These are phyloP conservation scores for Achaetomiella virescens DNA, from an alignment of 495 filamentous ascomycete genomes.

Conservation along the genomic window DNA sequence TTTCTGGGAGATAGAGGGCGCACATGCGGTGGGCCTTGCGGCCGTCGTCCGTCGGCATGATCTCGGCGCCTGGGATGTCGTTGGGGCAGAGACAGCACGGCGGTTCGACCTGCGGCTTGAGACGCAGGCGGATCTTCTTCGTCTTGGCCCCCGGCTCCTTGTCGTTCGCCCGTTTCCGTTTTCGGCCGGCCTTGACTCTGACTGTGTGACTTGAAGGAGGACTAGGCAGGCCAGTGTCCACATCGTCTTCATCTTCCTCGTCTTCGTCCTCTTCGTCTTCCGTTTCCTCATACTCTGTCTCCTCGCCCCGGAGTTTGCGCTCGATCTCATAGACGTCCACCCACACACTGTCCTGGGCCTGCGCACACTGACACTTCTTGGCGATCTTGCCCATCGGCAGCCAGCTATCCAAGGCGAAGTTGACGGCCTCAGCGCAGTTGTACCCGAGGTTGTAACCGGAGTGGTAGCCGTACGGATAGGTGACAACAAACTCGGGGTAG, in stretches of 20 bases:
- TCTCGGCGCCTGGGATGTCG: conserved; percentile 74
- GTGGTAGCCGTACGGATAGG: conserved; percentile 96
- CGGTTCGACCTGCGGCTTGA: conserved; percentile 64
- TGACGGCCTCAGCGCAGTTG: conserved; percentile 98
- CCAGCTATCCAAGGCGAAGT: conserved; percentile 94
- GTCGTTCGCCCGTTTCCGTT: conserved; percentile 38
- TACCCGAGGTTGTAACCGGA: conserved; percentile 98
- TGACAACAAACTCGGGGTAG: conserved; percentile 97
- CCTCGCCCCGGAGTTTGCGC: conserved; percentile 85
- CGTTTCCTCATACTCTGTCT: conserved; percentile 83
- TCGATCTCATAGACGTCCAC: conserved; percentile 93
- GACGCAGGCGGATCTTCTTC: conserved; percentile 66
- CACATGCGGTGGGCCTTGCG: conserved; percentile 84
- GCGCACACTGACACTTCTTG: conserved; percentile 92
- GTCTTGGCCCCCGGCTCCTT: conserved; percentile 47
- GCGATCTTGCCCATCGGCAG: conserved; percentile 89
- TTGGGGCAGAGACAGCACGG: conserved; percentile 96
- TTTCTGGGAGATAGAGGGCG: conserved; percentile 86
- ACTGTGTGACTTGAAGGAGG: conserved; percentile 52
- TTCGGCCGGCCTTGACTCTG: conserved; percentile 51
- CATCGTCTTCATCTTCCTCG: conserved; percentile 59
- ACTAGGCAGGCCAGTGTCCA: conserved; percentile 63
- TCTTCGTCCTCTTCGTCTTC: conserved; percentile 72
- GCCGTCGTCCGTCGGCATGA: conserved; percentile 83
- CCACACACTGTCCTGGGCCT: conserved; percentile 89